A percentile compares a stretch with the other conserved stretches of the same genome.
These are phyloP conservation scores for Exophiala sp. DNA, from an alignment of 2,329 filamentous ascomycete genomes.

Conservation along the genomic window DNA sequence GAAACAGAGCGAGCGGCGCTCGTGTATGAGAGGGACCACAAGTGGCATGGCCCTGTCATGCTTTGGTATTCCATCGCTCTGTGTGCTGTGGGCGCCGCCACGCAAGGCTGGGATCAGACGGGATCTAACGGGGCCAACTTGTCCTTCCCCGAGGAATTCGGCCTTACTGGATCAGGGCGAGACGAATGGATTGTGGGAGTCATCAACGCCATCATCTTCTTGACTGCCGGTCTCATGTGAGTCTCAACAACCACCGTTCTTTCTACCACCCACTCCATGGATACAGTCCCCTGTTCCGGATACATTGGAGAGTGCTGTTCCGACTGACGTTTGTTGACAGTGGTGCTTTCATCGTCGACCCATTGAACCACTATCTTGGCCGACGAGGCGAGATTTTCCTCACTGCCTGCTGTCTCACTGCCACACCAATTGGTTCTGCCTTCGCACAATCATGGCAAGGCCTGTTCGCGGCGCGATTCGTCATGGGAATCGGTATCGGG, in stretches of 20 bases:
- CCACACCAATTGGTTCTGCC: constrained; percentile 31
- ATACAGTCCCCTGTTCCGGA: too few relatives aligned
- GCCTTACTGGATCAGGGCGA: constrained; percentile 29
- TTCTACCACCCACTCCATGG: constrained; percentile 45
- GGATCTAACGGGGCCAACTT: constrained; percentile 43
- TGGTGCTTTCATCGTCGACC: constrained; percentile 46
- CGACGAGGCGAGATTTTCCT: constrained; percentile 32
- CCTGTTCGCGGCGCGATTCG: constrained; percentile 38
- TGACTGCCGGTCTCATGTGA: constrained; percentile 3
- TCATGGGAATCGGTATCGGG: constrained; percentile 40
- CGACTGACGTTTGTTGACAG: background rate
- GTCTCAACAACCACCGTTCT: too few relatives aligned
- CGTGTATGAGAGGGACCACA: constrained; percentile 32
- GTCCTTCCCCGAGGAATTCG: constrained; percentile 36
- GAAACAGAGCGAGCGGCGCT: constrained; percentile 35
- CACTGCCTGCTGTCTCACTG: constrained; percentile 32
- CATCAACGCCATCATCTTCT: constrained; percentile 35
- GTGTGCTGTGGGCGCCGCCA: constrained; percentile 40
- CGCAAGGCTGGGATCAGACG: constrained; percentile 43
- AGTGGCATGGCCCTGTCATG: constrained; percentile 35
- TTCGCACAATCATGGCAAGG: constrained; percentile 37
- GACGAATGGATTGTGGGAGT: constrained; percentile 42
- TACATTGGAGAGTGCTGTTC: background rate
- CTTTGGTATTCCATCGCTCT: constrained; percentile 38
- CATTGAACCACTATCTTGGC: constrained; percentile 30